Base-by-base conservation (phyloP, 2,329 filamentous ascomycete genomes). In the Venturia carpophila region DNA sequence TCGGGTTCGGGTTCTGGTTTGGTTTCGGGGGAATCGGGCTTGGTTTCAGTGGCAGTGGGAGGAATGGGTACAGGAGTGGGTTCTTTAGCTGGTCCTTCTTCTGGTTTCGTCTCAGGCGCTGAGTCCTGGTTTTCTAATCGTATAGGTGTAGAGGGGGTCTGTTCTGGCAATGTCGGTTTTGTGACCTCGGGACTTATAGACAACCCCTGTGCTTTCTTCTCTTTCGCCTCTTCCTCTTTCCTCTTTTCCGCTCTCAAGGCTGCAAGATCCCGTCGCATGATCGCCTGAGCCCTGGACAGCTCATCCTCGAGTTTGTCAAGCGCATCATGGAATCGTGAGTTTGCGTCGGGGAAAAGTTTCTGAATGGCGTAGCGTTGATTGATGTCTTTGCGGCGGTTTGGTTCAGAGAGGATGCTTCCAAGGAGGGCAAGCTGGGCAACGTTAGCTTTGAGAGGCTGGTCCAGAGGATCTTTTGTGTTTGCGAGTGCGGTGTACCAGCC, bases 221-320 rank as follows among this genome's bases (percentile, higher is more conserved):
- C 62, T 56, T 60, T 34, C 58, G 65, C 42, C 43, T 62, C 65
- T 37, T 63, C 49, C 30, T 56, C 58, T 49, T 45, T 64, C 37
- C 63, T 30, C 62, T 67, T 34, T 43, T 56, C 45, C 11, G 60
- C 61, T 62, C 64, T 49, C 49, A 68, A 70, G 1, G 73, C 41
- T 17, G 73, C 73, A 3, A 76, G 70, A 61, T 76, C 66, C 58
- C 66, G 56, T 34, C 66, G 70, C 69, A 76, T 70, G 9, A 76
- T 72, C 11, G 67, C 63, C 62, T 71, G 68, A 17, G 74, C 73
- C 19, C 69, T 61, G 69, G 78, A 75, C 49, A 82, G 70, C 64
- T 82, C 76, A 56, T 75, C 74, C 68, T 82, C 80, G 17, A 83
- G 74, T 66, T 78, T 74, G 71, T 83, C 80, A n/a, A 83, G 76